Evolutionary conservation across 495 filamentous ascomycete species (phyloP).

Genomic region (Chaetomium cochliodes): DNA sequence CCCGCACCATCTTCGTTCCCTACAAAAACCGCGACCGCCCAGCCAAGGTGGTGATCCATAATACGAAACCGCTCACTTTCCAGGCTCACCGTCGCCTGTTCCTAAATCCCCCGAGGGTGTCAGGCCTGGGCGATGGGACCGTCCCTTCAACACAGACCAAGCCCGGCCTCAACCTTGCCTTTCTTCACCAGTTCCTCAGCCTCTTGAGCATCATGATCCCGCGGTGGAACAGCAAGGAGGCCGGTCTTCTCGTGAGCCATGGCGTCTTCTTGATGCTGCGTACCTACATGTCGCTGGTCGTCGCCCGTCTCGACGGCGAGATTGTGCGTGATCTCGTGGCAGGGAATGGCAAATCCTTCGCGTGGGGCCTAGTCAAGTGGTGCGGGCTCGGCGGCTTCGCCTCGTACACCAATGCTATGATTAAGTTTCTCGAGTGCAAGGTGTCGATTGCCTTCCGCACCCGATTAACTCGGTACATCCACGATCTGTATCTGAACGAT

Average conservation of each 20-base stretch:
- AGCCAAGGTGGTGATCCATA: slow-evolving; percentile 85
- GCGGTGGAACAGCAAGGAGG: slow-evolving; percentile 91
- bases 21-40: slow-evolving; percentile 78
- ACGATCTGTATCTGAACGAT: slow-evolving; percentile 93
- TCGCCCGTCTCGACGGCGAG: slow-evolving; percentile 91
- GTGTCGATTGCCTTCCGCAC: slow-evolving; percentile 98
- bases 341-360: slow-evolving; percentile 83
- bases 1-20: slow-evolving; percentile 89
- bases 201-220: slow-evolving; percentile 97
- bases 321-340: slow-evolving; percentile 95
- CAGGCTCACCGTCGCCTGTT: slow-evolving; percentile 94
- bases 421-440: slow-evolving; percentile 97
- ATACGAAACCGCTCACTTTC: slow-evolving; percentile 92
- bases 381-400: slow-evolving; percentile 65
- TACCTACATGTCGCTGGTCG: slow-evolving; percentile 91
- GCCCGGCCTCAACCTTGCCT: slow-evolving; percentile 94
- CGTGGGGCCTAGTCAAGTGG: slow-evolving; percentile 84
- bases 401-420: slow-evolving; percentile 93
- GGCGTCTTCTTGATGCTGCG: slow-evolving; percentile 82
- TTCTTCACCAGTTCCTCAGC: slow-evolving; percentile 94
- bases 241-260: slow-evolving; percentile 81
- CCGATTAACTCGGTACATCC: slow-evolving; percentile 91
- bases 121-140: slow-evolving; percentile 69
- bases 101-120: slow-evolving; percentile 80
- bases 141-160: slow-evolving; percentile 88